Evolutionary conservation across 1,284 basidiomycete genomes (phyloP), one percentile per base, ranked within the genome.

Genomic region (Naganishia albida): DNA sequence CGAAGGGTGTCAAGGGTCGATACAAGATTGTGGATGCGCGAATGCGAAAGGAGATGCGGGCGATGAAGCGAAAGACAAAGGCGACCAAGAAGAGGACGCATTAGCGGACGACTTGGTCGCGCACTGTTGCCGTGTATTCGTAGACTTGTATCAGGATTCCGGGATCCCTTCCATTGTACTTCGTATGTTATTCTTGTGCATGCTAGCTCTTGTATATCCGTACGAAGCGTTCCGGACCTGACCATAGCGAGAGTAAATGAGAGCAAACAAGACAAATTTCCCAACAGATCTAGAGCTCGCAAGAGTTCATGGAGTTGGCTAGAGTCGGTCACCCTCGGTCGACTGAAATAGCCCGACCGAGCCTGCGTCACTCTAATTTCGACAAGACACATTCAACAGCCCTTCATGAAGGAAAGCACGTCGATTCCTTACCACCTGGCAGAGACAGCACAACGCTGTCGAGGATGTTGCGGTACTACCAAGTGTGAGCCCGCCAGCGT

Each of bases 1-100:
- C 96, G 23, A 96, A 90, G 79, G 96, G 96, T 70, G 88, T 97
- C 67, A 98, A 96, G 82, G 96, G 91, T 42, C 84, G 88, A 62
- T 95, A 94, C 76, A 81, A 87, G 66, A 97, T 97, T 91, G 91
- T 96, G 10, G 93, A 97, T 68, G 72, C 78, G 23, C 70, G 78
- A 43, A 78, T 78, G 78, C 70, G 76, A 16, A 68, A 68, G 64
- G 67, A 68, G 54, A 51, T 65, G 43, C 57, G 67, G 23, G 67
- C 67, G 26, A 48, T 65, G 52, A 68, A 68, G 67, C 51, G 64
- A 30, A 68, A 62, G 34, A 49, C 40, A 34, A 68, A 68, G 59
- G 59, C 63, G 53, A 50, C 44, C 48, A 68, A 68, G 67, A 68
- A 68, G 67, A 60, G 55, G 50, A 57, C 38, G 65, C 49, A 63